Base-by-base conservation (phyloP, 1,139 yeast genomes). In the Debaryomycetaceae sp. region DNA sequence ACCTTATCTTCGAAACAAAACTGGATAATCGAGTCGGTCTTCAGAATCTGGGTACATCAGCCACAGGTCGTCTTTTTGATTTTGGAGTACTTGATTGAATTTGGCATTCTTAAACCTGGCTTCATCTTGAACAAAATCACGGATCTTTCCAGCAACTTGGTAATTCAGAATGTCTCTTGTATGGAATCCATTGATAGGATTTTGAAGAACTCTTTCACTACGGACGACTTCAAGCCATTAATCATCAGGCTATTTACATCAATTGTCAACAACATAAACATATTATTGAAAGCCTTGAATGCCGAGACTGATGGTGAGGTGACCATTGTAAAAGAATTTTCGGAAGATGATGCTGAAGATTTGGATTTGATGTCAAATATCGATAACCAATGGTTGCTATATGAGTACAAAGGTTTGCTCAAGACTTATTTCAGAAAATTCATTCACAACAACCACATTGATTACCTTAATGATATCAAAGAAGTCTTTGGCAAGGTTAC, bases 11-110 rank as follows among this genome's bases (percentile, higher is more conserved):
- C 58, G 36, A 59, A 70, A 42, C 73, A 73, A 58, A 59, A 59
- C 37, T 63, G 67, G 78, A 74, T 83, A 24, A 75, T 87, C 42
- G 84, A 83, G 44, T 77, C 90, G 2, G 81, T 87, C 8, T 67
- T 88, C 50, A 73, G 87, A 49, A 81, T 84, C 56, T 90, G 97
- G 97, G 75, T 80, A 43, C 80, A 80, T 49, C 89, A 87, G 56
- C 93, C 96, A 0, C 87, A 89, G 63, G 87, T 86, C 46, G 91
- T 89, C 2, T 84, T 80, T 51, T 72, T 88, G 53, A 81, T 88
- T 14, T 69, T 86, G 54, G 89, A 82, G 55, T 80, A 78, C 49
- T 75, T 84, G 57, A 77, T 78, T 49, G 81, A 76, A 45, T 74
- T 72, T 51, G 76, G 69, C 23, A 65, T 83, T 24, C 57, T 83